A percentile compares a stretch with the other conserved stretches of the same genome.
phyloP scores from a whole-genome alignment of 1,139 yeast genomes.

The Chernovozyma sophiae-reginae region DNA sequence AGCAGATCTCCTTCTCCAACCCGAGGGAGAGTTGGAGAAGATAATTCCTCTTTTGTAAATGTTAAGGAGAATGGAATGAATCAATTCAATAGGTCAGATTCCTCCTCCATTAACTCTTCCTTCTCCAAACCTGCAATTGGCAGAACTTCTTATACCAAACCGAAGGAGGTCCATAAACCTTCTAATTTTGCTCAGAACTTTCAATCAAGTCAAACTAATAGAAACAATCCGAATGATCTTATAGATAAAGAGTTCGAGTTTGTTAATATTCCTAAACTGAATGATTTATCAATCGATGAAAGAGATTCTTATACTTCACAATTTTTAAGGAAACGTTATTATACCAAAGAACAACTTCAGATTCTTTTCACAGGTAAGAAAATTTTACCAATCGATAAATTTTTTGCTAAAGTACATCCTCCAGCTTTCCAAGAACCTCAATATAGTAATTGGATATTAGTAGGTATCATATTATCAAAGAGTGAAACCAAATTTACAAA shows the following conservation, averaged over 20 bases:
- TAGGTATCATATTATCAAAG: conserved; percentile 65
- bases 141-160: neutral
- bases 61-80: neutral
- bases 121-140: neutral
- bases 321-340: conserved; percentile 37
- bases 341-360: conserved; percentile 29
- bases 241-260: conserved; percentile 21
- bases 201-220: conserved; percentile 6
- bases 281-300: conserved; percentile 14
- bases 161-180: neutral
- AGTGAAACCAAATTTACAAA: conserved; percentile 46
- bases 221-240: conserved; percentile 13
- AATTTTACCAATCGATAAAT: conserved; percentile 50
- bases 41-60: neutral
- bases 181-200: neutral
- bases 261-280: conserved; percentile 10
- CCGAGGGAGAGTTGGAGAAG: neutral
- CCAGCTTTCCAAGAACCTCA: conserved; percentile 69
- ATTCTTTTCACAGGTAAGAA: conserved; percentile 42
- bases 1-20: conserved; percentile 7
- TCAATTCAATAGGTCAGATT: neutral
- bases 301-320: conserved; percentile 16
- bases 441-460: conserved; percentile 69
- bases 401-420: conserved; percentile 61
- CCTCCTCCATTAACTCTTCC: neutral